Evolutionary conservation across 768 basidiomycete species (phyloP), one percentile per base, ranked within the genome.

Genomic region (Melanogaster broomeanus): DNA sequence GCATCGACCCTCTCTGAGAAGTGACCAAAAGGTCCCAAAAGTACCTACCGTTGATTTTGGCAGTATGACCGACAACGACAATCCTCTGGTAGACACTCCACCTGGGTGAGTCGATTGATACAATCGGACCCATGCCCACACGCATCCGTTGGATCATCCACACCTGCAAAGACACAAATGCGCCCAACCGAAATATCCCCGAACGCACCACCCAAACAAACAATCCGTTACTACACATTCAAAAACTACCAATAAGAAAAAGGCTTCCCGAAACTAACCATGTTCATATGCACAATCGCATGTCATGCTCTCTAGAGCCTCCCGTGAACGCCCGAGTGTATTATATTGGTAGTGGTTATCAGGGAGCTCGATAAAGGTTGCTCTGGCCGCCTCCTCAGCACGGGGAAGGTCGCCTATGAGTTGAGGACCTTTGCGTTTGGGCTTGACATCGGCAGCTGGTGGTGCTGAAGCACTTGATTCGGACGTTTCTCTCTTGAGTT

Each of bases 61-160:
- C 97, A 99, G 60, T 87, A 77, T 7, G 72, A 63, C 40, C 83
- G 76, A 74, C 91, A 93, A 34, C 88, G 82, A 74, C 97, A 99
- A 59, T 98, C 94, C 34, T 81, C 87, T 13, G 82, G 74, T n/a
- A 95, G 72, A 72, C 97, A 99, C 71, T 99, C 97, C 12, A 98
- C 93, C 70, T 96, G 95, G 22, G 97, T 95, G 55, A 98, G 82
- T 51, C 94, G 80, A 71, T 98, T 99, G 74, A 99, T 98, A 69
- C 97, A 99, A 73, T 96, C 91, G 21, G 92, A 93, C 55, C 81
- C 76, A 34, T 84, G 81, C 22, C 94, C 93, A 71, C 97, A 99
- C 6, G 93, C 92, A 47, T 70, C 72, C 39, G 82, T 75, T 12
- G 75, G 77, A 55, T 78, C 76, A 66, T 88, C 85, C 22, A 72